phyloP scores from a whole-genome alignment of 2,329 filamentous ascomycete species.

The Arachnopeziza araneosa region DNA sequence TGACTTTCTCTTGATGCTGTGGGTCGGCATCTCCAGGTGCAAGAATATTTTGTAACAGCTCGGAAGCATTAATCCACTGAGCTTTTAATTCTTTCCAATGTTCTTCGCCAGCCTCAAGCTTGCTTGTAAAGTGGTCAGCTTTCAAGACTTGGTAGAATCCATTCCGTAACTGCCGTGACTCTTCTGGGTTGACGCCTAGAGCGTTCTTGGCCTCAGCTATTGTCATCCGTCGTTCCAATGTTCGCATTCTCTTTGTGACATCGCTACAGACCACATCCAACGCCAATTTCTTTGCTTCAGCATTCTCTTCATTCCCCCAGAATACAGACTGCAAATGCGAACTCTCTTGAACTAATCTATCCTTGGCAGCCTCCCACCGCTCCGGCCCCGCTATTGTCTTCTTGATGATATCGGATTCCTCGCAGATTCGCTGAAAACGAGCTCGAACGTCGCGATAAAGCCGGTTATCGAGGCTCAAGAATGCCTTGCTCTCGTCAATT shows the following conservation, averaged over 20 bases:
- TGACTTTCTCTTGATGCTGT: conserved; percentile 49
- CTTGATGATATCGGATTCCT: conserved; percentile 61
- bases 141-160: conserved; percentile 62
- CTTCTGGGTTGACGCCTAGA: conserved; percentile 62
- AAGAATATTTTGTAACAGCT: conserved; percentile 50
- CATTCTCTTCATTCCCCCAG: conserved; percentile 49
- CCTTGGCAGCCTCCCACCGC: conserved; percentile 67
- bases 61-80: conserved; percentile 57
- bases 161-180: conserved; percentile 59
- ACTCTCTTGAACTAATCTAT: conserved; percentile 58
- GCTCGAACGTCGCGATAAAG: conserved; percentile 61
- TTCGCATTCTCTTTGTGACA: conserved; percentile 74
- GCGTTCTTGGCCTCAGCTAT: conserved; percentile 70
- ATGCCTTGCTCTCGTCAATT: conserved; percentile 69
- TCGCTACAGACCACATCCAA: conserved; percentile 76
- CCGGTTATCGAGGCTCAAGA: conserved; percentile 56
- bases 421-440: conserved; percentile 65
- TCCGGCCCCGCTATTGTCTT: conserved; percentile 71
- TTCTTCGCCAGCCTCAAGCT: conserved; percentile 64
- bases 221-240: conserved; percentile 58
- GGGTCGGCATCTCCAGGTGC: conserved; percentile 45
- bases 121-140: conserved; percentile 63
- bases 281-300: conserved; percentile 60
- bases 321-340: conserved; percentile 58
- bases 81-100: conserved; percentile 67